Percentiles rank a stretch among this genome's conserved stretches.
Conservation (phyloP, 768 basidiomycete genomes). For the Lepiota venenata region DNA sequence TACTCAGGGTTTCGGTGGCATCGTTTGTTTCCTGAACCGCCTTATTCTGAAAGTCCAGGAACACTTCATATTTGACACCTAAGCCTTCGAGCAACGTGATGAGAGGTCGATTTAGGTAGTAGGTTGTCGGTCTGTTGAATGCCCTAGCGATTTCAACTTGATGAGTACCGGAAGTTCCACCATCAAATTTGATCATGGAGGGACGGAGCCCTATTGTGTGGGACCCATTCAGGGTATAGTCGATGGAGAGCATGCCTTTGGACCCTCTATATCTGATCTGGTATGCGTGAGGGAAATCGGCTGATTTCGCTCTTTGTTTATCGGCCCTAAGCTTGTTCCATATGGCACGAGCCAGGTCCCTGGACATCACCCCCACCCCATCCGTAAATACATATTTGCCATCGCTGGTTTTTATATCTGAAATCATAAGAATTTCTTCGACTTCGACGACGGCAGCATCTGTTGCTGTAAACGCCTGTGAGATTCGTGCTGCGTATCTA, state of each 20-base stretch:
- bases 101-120: slow-evolving; percentile 59
- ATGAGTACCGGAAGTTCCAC: slow-evolving; percentile 26
- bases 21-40: slow-evolving; percentile 47
- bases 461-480: slow-evolving; percentile 74
- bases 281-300: slow-evolving; percentile 43
- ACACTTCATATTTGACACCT: slow-evolving; percentile 52
- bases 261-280: slow-evolving; percentile 64
- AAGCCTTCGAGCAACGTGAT: slow-evolving; percentile 65
- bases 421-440: slow-evolving; percentile 42
- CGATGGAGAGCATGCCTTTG: slow-evolving; percentile 63
- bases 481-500: slow-evolving; percentile 67
- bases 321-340: slow-evolving; percentile 36
- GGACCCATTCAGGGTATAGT: slow-evolving; percentile 43
- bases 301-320: slow-evolving; percentile 30
- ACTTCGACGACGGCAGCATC: slow-evolving; percentile 48
- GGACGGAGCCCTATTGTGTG: slow-evolving; percentile 47
- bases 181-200: slow-evolving; percentile 66
- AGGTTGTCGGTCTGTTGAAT: slow-evolving; percentile 57
- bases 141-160: slow-evolving; percentile 62
- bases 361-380: slow-evolving; percentile 65
- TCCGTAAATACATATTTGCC: slow-evolving; percentile 58
- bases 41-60: slow-evolving; percentile 47
- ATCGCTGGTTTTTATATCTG: slow-evolving; percentile 31
- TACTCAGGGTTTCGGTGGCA: slow-evolving; percentile 38
- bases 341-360: slow-evolving; percentile 48